Conservation (phyloP, 2,329 filamentous ascomycete species). For the Fusarium chaquense region DNA sequence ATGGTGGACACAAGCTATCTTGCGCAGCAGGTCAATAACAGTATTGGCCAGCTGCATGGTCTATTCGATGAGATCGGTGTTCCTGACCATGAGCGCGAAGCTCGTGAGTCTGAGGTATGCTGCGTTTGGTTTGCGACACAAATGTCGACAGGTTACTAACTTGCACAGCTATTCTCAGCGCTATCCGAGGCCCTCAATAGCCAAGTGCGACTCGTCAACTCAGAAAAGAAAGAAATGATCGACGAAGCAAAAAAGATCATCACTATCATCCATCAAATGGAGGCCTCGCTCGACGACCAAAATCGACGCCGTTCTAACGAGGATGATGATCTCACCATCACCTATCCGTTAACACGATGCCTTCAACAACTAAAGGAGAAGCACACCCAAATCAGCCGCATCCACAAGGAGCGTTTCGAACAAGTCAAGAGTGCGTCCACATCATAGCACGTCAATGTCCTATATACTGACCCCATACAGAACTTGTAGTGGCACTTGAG, state of each 20-base stretch:
- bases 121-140: background rate
- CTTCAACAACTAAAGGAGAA: conserved; percentile 87
- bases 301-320: conserved; percentile 74
- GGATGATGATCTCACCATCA: conserved; percentile 78
- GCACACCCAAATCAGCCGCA: conserved; percentile 79
- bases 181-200: conserved; percentile 92
- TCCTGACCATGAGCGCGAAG: conserved; percentile 90
- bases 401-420: conserved; percentile 92
- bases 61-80: conserved; percentile 98
- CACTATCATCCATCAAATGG: conserved; percentile 91
- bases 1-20: conserved; percentile 88
- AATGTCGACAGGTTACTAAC: conserved; percentile 18
- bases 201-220: conserved; percentile 85
- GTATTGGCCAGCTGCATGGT: conserved; percentile 91
- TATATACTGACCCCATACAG: conserved; percentile 58
- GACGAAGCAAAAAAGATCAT: conserved; percentile 90
- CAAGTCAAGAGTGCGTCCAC: conserved; percentile 85
- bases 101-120: conserved; percentile 86
- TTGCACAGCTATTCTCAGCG: conserved; percentile 82
- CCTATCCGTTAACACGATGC: conserved; percentile 85
- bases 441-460: background rate
- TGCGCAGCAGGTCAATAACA: conserved; percentile 93
- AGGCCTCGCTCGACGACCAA: conserved; percentile 84
- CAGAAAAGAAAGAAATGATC: conserved; percentile 90
- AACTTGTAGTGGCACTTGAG: conserved; percentile 92